These are phyloP conservation scores for Corylus avellana DNA, from an alignment of 306 rosid genomes.

Conservation along the genomic window DNA sequence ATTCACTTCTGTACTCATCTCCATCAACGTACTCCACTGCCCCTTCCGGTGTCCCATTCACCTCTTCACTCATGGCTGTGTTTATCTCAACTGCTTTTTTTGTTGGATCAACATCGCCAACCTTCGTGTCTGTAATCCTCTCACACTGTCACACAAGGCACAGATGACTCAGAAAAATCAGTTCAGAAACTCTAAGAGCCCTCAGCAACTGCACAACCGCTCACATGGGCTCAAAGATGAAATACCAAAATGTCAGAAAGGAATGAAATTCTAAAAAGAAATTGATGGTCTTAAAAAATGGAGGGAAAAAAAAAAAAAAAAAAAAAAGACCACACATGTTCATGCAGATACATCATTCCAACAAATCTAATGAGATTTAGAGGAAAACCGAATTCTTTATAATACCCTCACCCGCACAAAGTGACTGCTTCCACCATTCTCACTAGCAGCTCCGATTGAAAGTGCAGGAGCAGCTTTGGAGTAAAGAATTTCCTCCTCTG, in stretches of 20 bases:
- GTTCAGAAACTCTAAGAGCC: background rate
- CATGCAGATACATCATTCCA: background rate
- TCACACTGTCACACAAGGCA: constrained; percentile 43
- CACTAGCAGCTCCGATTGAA: constrained; percentile 63
- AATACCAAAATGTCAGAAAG: background rate
- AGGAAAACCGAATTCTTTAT: constrained; percentile 11
- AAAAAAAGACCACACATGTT: background rate
- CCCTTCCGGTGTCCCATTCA: constrained; percentile 63
- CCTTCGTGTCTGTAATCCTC: constrained; percentile 43
- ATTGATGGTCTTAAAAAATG: background rate
- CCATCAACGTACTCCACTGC: constrained; percentile 35
- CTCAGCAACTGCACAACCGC: background rate
- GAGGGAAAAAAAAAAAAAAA: background rate
- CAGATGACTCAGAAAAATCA: background rate
- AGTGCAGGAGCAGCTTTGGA: constrained; percentile 54
- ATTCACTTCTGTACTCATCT: constrained; percentile 54
- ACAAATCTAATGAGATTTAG: background rate
- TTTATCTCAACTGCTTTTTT: constrained; percentile 28
- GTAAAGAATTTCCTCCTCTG: constrained; percentile 35
- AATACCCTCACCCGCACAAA: constrained; percentile 55
- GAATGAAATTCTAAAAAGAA: background rate
- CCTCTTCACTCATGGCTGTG: constrained; percentile 78
- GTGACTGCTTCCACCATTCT: constrained; percentile 62
- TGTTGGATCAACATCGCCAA: constrained; percentile 39
- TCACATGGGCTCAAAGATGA: background rate